phyloP scores from a whole-genome alignment of 176 grass and related monocot species.

The Carex scoparia region DNA sequence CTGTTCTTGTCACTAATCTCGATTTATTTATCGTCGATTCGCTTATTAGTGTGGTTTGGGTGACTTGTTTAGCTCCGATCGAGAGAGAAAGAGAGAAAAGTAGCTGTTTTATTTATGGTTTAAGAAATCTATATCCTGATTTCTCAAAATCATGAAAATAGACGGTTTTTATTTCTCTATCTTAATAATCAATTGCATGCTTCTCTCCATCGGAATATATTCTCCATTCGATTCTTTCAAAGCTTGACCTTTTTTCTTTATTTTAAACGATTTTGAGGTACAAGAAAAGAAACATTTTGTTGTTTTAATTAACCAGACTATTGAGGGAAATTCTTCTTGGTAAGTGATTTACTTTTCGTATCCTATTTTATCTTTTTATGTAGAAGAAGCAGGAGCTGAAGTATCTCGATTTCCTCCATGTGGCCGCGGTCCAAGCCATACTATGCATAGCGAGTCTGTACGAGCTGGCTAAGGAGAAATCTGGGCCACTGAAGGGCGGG shows the following conservation, averaged over 20 bases:
- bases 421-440: slow-evolving; percentile 36
- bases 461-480: slow-evolving; percentile 66
- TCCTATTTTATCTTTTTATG: not conserved
- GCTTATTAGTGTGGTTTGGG: not conserved
- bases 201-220: not conserved
- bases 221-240: not conserved
- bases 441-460: slow-evolving; percentile 50
- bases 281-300: not conserved
- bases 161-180: not conserved
- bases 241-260: not conserved
- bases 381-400: slow-evolving; percentile 43
- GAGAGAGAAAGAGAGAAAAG: not conserved
- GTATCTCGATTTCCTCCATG: slow-evolving; percentile 59
- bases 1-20: not conserved
- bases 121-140: slow-evolving; percentile 8
- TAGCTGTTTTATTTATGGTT: not conserved
- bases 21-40: not conserved
- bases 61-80: not conserved
- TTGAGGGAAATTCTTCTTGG: not conserved
- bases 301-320: not conserved
- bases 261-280: not conserved
- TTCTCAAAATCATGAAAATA: not conserved
- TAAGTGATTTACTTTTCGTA: not conserved
- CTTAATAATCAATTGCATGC: not conserved
- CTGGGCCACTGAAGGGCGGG: slow-evolving; percentile 57